Evolutionary conservation across 331 rosid species (phyloP), one percentile per base, ranked within the genome.

Genomic region (Prunus yedoensis): DNA sequence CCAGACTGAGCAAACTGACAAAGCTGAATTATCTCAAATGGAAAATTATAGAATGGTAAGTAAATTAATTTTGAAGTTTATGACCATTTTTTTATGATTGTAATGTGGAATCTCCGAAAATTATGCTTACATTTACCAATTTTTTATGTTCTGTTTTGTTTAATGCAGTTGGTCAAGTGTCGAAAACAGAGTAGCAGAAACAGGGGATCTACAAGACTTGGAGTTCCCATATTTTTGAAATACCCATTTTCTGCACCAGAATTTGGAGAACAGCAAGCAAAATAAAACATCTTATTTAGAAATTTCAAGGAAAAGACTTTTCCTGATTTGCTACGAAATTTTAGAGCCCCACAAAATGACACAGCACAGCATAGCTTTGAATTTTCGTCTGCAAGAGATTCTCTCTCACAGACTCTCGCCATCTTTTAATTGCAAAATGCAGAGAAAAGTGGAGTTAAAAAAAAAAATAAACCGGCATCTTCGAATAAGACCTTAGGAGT

Each of bases 81-180:
- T 38, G 45, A 14, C 5, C 10, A 3, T 11, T 12, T 47, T 5
- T 11, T 5, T 51, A 15, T 32, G 38, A 1, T 1, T 51, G 77
- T 56, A 45, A 28, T 73, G 73, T 62, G 80, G 66, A 60, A 23
- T 71, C 82, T 74, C 80, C 75, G 47, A 62, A 66, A 45, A 35
- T 71, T 23, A 47, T 74, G 76, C 75, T 68, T 46, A 52, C 21
- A 65, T 4, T 18, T 35, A 30, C 21, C 9, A 12, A 15, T 73
- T 54, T 47, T 67, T 38, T 46, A 45, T 45, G 43, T 66, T 59
- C 3, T 27, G 68, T 20, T 28, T 18, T 28, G 30, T 65, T 75
- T 32, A 58, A 10, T 23, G 76, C 28, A 32, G 13, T 11, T 70
- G 16, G 21, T n/a, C 32, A 18, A 18, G 43, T 0, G 21, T 50